Base-by-base conservation (phyloP, 352 stramenopile species). In the Bremia lactucae region DNA sequence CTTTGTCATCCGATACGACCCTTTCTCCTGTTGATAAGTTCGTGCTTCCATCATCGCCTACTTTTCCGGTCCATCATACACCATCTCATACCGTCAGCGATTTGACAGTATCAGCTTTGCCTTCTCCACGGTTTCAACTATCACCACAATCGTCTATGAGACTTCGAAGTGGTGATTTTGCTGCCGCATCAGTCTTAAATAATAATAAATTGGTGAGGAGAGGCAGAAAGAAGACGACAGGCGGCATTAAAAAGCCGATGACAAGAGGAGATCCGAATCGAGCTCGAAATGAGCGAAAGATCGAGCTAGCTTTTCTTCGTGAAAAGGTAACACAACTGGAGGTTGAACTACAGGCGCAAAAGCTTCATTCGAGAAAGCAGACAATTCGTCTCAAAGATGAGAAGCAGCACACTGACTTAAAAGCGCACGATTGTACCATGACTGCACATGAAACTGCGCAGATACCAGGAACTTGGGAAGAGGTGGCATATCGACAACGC, bases 271-370 rank as follows among this genome's bases (percentile, higher is more conserved):
- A 67, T 25, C 33, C 47, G 5, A 61, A 62, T 14, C 46, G 42
- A 23, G 52, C 44, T 26, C 46, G 51, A 16, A 46, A 60, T 33
- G 55, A 65, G 23, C 55, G 46, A 24, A 56, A 52, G 14, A 45
- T 65, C 11, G 65, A 76, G 38, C 49, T 74, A 25, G 11, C 56
- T 2, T 76, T 68, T 20, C 39, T 80, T 28, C 62, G 54, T 0
- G 38, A 54, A 5, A 61, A 63, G 36, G 63, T 73, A 10, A 46
- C 31, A 1, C 52, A 73, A 10, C 31, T 79, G 33, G 54, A 72
- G 36, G 43, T 40, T 11, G 35, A 61, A 9, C 22, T 73, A 9
- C 48, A 36, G 6, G 69, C 65, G 6, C 36, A 83, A 55, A 19
- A 54, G 23, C 11, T 33, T 65, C 14, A 62, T 43, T 46, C 56